Conservation (phyloP, 2,329 filamentous ascomycete species). For the Xylariaceae sp. region DNA sequence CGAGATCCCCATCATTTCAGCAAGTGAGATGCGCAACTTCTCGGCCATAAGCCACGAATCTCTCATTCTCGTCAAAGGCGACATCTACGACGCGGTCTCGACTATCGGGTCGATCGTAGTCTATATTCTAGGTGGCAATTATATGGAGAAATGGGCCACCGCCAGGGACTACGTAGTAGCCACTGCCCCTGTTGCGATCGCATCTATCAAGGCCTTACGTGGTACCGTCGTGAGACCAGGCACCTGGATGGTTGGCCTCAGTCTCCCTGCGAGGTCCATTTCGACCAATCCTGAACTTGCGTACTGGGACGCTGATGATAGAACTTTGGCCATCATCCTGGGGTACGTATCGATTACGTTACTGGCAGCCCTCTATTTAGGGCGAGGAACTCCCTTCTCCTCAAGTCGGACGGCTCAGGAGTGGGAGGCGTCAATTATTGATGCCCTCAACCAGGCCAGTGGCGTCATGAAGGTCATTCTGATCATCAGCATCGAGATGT, state of each 20-base stretch:
- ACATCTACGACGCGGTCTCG: constrained; percentile 39
- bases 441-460: constrained; percentile 85
- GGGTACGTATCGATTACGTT: constrained; percentile 78
- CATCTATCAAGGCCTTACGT: constrained; percentile 29
- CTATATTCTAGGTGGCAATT: constrained; percentile 43
- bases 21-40: constrained; percentile 68
- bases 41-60: constrained; percentile 73
- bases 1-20: constrained; percentile 46
- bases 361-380: constrained; percentile 74
- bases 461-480: constrained; percentile 97
- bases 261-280: constrained; percentile 33
- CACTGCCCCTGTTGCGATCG: constrained; percentile 17
- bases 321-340: constrained; percentile 67
- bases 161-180: constrained; percentile 16
- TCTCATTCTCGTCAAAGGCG: constrained; percentile 54
- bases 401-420: constrained; percentile 50
- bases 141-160: constrained; percentile 27
- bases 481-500: constrained; percentile 99
- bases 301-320: constrained; percentile 63
- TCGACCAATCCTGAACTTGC: constrained; percentile 55
- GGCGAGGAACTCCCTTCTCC: constrained; percentile 66
- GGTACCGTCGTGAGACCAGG: constrained; percentile 39
- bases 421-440: constrained; percentile 74
- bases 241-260: constrained; percentile 57
- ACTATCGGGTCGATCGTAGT: constrained; percentile 34